A percentile compares a stretch with the other conserved stretches of the same genome.
Conservation (phyloP, 768 basidiomycete species). For the Phaeotremella skinneri region DNA sequence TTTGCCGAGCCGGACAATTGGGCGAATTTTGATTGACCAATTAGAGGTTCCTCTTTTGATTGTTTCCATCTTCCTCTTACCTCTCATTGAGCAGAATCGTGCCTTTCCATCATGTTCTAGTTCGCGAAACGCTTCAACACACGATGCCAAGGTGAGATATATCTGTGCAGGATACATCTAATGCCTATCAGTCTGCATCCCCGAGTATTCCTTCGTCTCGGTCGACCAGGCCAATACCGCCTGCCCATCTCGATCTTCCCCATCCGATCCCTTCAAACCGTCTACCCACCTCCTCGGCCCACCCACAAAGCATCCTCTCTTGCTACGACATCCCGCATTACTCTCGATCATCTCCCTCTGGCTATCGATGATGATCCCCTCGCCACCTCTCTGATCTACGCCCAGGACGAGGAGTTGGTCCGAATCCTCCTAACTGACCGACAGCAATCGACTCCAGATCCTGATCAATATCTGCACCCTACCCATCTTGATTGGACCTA, state of each 20-base stretch:
- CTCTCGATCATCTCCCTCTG: conserved; percentile 17
- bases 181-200: background rate
- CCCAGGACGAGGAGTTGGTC: conserved; percentile 26
- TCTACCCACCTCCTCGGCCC: background rate
- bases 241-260: conserved; percentile 7
- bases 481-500: conserved; percentile 10
- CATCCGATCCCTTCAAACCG: conserved; percentile 5
- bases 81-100: background rate
- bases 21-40: background rate
- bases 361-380: conserved; percentile 15
- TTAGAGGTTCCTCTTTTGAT: background rate
- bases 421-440: conserved; percentile 1
- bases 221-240: background rate
- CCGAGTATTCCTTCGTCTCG: conserved; percentile 5
- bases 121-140: background rate
- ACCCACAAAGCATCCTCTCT: conserved; percentile 1
- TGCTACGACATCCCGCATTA: conserved; percentile 21
- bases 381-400: conserved; percentile 14
- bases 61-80: background rate
- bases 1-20: background rate
- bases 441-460: background rate
- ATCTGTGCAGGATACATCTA: background rate
- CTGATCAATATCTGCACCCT: background rate
- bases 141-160: background rate
- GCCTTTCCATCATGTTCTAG: background rate